Conservation (phyloP, 164 flowering plant species). For the Macadamia integrifolia region DNA sequence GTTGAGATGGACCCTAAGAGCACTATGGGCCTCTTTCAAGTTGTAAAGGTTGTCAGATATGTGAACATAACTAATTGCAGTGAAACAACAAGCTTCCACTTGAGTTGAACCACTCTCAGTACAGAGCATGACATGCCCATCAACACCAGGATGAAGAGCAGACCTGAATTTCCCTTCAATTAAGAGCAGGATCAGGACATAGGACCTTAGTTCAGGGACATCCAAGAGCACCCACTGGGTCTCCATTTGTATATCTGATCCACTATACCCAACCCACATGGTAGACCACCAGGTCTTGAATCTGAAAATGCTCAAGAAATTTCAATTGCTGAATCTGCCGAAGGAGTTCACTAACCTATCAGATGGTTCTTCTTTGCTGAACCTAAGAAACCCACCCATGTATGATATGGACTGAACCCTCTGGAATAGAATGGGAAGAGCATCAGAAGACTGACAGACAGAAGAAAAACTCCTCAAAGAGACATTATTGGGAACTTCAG, state of each 20-base stretch:
- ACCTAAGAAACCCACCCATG: conserved; percentile 46
- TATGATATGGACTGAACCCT: conserved; percentile 37
- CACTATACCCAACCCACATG: conserved; percentile 69
- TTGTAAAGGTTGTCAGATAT: conserved; percentile 62
- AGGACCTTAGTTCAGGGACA: conserved; percentile 61
- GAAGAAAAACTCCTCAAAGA: conserved; percentile 40
- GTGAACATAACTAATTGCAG: conserved; percentile 65
- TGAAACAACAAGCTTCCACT: conserved; percentile 41
- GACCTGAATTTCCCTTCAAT: conserved; percentile 64
- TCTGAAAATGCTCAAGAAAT: conserved; percentile 63
- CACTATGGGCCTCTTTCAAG: conserved; percentile 64
- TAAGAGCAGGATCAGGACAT: conserved; percentile 54
- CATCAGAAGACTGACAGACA: conserved; percentile 33
- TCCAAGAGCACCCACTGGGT: conserved; percentile 74
- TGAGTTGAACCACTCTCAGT: conserved; percentile 69
- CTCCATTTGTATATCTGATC: conserved; percentile 75
- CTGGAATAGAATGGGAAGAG: conserved; percentile 42
- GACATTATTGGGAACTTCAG: conserved; percentile 64
- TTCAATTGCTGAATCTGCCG: conserved; percentile 48
- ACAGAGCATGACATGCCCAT: conserved; percentile 50
- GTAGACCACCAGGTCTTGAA: conserved; percentile 96
- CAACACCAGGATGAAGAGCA: conserved; percentile 55
- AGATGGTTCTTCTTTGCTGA: conserved; percentile 35
- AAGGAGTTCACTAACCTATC: conserved; percentile 51
- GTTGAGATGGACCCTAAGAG: conserved; percentile 60